These are phyloP conservation scores for Moesziomyces sp. DNA, from an alignment of 1,284 basidiomycete genomes.

Conservation along the genomic window DNA sequence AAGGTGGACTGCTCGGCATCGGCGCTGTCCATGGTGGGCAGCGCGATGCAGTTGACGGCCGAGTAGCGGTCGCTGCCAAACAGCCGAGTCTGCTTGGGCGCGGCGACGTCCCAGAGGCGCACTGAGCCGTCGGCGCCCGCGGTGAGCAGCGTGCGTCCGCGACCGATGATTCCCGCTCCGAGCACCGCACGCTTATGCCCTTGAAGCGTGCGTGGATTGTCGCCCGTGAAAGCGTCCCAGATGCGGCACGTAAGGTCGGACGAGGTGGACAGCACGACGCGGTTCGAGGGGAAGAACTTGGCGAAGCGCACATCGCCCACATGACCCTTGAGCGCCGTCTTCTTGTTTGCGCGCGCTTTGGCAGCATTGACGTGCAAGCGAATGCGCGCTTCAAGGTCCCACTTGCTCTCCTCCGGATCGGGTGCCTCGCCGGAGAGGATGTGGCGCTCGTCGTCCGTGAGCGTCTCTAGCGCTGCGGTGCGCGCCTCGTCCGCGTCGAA, in stretches of 20 bases:
- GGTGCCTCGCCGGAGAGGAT: slow-evolving; percentile 15
- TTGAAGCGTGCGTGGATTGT: slow-evolving; percentile 74
- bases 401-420: slow-evolving; percentile 26
- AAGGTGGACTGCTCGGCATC: slow-evolving; percentile 22
- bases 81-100: slow-evolving; percentile 69
- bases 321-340: slow-evolving; percentile 50
- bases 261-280: slow-evolving; percentile 73
- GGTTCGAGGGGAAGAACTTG: slow-evolving; percentile 60
- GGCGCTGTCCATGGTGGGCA: slow-evolving; percentile 12
- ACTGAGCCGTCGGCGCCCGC: slow-evolving; percentile 76
- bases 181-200: slow-evolving; percentile 76
- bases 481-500: slow-evolving; percentile 20
- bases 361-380: slow-evolving; percentile 23
- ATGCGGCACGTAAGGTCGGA: slow-evolving; percentile 76
- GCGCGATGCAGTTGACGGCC: slow-evolving; percentile 71
- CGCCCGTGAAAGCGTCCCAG: slow-evolving; percentile 71
- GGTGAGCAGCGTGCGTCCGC: slow-evolving; percentile 75
- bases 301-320: slow-evolving; percentile 56
- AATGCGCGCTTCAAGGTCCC: slow-evolving; percentile 39
- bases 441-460: slow-evolving; percentile 20
- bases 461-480: slow-evolving; percentile 2
- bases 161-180: slow-evolving; percentile 74
- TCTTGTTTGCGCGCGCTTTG: slow-evolving; percentile 17
- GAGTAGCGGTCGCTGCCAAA: slow-evolving; percentile 68
- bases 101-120: slow-evolving; percentile 79